Conservation (phyloP, 2,329 filamentous ascomycete species). For the Venturia oleaginea region DNA sequence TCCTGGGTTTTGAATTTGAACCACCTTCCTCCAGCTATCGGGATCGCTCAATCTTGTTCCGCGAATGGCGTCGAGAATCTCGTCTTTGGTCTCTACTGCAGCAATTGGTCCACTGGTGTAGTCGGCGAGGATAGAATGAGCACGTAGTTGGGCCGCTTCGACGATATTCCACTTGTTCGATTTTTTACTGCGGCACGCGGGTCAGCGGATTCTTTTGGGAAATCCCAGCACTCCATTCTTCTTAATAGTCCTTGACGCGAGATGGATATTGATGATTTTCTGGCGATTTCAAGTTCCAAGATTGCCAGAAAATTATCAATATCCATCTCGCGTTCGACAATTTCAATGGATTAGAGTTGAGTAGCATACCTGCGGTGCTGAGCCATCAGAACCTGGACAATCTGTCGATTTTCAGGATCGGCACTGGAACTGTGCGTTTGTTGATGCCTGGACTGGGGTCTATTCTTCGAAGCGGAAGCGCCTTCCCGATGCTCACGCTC, state of each 20-base stretch:
- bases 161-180: constrained; percentile 80
- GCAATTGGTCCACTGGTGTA: constrained; percentile 72
- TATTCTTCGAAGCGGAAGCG: constrained; percentile 23
- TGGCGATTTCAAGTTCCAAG: too few species aligned
- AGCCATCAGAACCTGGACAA: constrained; percentile 76
- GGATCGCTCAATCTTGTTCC: constrained; percentile 67
- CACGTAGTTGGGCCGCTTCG: constrained; percentile 56
- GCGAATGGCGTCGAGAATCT: constrained; percentile 66
- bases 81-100: constrained; percentile 80
- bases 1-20: constrained; percentile 65
- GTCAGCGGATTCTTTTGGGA: background rate
- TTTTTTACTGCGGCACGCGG: constrained; percentile 62
- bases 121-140: constrained; percentile 55
- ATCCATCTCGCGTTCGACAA: too few species aligned
- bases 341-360: too few species aligned
- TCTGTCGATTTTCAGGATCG: constrained; percentile 29
- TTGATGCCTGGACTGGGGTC: constrained; percentile 22
- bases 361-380: constrained; percentile 42
- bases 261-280: too few species aligned
- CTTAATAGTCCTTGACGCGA: too few species aligned
- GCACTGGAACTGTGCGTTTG: constrained; percentile 12
- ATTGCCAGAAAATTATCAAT: too few species aligned
- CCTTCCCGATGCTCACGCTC: constrained; percentile 61
- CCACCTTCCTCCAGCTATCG: constrained; percentile 74
- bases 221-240: too few species aligned